Percentiles rank a stretch among this genome's conserved stretches.
phyloP scores from a whole-genome alignment of 306 rosid species.

The Chamaecrista fasciculata region DNA sequence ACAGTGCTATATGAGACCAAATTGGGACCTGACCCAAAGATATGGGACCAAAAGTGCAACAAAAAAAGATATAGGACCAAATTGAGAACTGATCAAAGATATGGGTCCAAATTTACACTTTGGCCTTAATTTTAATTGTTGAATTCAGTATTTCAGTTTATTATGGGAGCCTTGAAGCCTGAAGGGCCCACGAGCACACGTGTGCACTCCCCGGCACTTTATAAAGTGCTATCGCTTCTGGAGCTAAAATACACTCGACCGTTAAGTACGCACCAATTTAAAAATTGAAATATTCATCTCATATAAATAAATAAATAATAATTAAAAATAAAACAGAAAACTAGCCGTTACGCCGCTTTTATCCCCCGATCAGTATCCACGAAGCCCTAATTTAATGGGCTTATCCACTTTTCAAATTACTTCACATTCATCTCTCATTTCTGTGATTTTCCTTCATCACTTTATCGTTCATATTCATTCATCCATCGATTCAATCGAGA shows the following conservation, averaged over 20 bases:
- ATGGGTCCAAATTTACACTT: too few relatives aligned
- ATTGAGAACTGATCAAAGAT: too few relatives aligned
- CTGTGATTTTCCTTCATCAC: not conserved
- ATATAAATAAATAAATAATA: not conserved
- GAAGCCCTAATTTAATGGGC: constrained; percentile 2
- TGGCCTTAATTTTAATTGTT: too few relatives aligned
- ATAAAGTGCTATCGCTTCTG: not conserved
- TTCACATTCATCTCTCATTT: not conserved
- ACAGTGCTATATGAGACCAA: too few relatives aligned
- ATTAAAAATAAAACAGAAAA: not conserved
- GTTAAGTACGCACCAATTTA: constrained; percentile 1
- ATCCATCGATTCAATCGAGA: not conserved
- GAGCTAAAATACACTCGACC: not conserved
- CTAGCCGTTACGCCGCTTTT: not conserved
- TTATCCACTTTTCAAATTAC: not conserved
- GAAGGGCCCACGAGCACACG: not conserved
- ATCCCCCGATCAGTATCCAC: not conserved
- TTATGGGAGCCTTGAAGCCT: not conserved
- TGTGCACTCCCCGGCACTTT: not conserved
- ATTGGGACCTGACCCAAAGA: too few relatives aligned
- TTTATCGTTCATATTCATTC: not conserved
- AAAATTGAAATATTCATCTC: not conserved
- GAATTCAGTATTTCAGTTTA: too few relatives aligned
- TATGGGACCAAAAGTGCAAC: too few relatives aligned
- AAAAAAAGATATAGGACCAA: too few relatives aligned